These are phyloP conservation scores for Nakaseomyces glabratus DNA, from an alignment of 1,139 yeast species.

Conservation along the genomic window DNA sequence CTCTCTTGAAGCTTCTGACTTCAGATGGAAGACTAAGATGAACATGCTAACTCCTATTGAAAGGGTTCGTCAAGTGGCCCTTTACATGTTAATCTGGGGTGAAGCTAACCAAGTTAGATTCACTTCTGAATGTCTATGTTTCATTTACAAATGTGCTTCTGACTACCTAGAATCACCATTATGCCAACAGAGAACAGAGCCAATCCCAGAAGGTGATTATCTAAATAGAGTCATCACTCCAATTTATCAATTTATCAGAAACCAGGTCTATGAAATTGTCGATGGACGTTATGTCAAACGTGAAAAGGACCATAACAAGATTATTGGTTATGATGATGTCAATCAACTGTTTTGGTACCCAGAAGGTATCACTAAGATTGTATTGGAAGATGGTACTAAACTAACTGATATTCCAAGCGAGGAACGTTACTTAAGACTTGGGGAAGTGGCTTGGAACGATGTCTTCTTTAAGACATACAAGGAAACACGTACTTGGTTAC, in stretches of 20 bases:
- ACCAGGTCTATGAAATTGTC: slow-evolving; percentile 88
- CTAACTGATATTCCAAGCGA: slow-evolving; percentile 82
- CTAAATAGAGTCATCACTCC: slow-evolving; percentile 90
- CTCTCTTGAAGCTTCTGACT: slow-evolving; percentile 70
- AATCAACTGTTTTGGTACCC: slow-evolving; percentile 99
- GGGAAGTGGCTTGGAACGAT: slow-evolving; percentile 86
- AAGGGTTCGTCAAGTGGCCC: slow-evolving; percentile 81
- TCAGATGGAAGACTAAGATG: slow-evolving; percentile 77
- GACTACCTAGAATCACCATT: slow-evolving; percentile 83
- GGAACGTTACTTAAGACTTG: slow-evolving; percentile 81
- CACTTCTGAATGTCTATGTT: slow-evolving; percentile 86
- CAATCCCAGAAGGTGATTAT: slow-evolving; percentile 93
- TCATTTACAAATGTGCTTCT: slow-evolving; percentile 84
- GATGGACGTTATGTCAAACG: slow-evolving; percentile 96
- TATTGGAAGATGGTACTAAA: slow-evolving; percentile 84
- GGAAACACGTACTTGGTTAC: slow-evolving; percentile 98
- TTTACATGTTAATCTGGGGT: slow-evolving; percentile 91
- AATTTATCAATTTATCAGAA: slow-evolving; percentile 76
- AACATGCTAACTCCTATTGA: slow-evolving; percentile 59
- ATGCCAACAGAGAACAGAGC: slow-evolving; percentile 82
- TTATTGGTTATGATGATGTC: slow-evolving; percentile 96
- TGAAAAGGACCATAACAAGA: slow-evolving; percentile 88
- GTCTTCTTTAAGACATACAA: slow-evolving; percentile 94
- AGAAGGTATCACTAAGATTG: slow-evolving; percentile 91
- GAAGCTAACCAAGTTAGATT: slow-evolving; percentile 97